Percentiles rank a stretch among this genome's conserved stretches.
Evolutionary conservation across 2,329 filamentous ascomycete species (phyloP).

Genomic region (Fusarium sp.): DNA sequence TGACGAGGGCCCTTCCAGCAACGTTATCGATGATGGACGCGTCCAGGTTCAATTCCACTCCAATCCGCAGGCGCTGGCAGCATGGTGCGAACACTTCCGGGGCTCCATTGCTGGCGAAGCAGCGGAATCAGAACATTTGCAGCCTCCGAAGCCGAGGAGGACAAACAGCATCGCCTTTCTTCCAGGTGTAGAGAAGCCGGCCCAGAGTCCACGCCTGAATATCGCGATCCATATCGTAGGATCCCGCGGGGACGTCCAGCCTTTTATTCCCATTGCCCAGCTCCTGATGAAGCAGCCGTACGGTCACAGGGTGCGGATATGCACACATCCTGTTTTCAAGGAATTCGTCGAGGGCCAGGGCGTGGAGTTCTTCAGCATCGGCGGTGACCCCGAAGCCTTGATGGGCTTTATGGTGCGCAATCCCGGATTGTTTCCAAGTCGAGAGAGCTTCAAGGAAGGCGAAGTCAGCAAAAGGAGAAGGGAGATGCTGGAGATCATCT

Average conservation of each 20-base stretch:
- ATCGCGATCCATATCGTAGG: slow-evolving; percentile 49
- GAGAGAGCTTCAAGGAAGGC: slow-evolving; percentile 49
- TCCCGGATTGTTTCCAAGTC: slow-evolving; percentile 50
- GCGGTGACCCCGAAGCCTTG: slow-evolving; percentile 62
- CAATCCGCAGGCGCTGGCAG: slow-evolving; percentile 40
- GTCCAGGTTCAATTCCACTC: slow-evolving; percentile 47
- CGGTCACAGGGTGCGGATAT: slow-evolving; percentile 64
- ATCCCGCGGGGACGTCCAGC: slow-evolving; percentile 54
- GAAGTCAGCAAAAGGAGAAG: slow-evolving; percentile 49
- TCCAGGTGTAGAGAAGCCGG: slow-evolving; percentile 27
- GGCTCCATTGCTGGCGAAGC: slow-evolving; percentile 13
- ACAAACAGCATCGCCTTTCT: slow-evolving; percentile 36
- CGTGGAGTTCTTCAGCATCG: slow-evolving; percentile 66
- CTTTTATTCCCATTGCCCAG: slow-evolving; percentile 66
- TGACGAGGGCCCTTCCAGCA: slow-evolving; percentile 38
- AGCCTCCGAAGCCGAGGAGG: slow-evolving; percentile 28
- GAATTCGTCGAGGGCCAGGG: slow-evolving; percentile 62
- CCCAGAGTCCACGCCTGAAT: slow-evolving; percentile 40
- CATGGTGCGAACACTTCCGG: slow-evolving; percentile 43
- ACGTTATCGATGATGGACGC: slow-evolving; percentile 45
- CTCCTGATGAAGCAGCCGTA: slow-evolving; percentile 48
- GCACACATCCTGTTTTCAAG: slow-evolving; percentile 64
- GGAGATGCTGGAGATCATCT: slow-evolving; percentile 51
- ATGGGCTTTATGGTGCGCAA: slow-evolving; percentile 56
- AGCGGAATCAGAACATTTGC: slow-evolving; percentile 11